Conservation (phyloP, 1,284 basidiomycete genomes). For the Microbotryum violaceum region DNA sequence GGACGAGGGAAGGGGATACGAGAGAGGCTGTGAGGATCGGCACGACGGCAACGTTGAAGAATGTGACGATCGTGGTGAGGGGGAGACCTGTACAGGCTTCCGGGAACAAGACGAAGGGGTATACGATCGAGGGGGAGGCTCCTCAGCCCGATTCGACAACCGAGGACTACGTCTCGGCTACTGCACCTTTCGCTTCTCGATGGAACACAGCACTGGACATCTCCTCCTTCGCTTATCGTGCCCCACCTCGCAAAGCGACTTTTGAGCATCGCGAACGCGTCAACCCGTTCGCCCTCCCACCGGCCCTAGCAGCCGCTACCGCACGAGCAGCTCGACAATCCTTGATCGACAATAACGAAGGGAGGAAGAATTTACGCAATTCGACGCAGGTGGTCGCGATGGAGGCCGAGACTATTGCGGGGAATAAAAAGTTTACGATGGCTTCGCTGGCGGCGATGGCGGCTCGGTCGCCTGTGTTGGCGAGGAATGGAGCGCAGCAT, state of each 20-base stretch:
- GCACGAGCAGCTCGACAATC: too few relatives aligned
- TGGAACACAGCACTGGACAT: constrained; percentile 85
- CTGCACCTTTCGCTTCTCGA: constrained; percentile 62
- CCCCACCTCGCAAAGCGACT: constrained; percentile 20
- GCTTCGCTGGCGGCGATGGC: constrained; percentile 36
- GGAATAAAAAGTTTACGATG: constrained; percentile 55
- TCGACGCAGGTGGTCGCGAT: neutral
- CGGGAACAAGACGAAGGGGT: neutral
- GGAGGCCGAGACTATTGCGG: constrained; percentile 45
- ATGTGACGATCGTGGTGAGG: constrained; percentile 65
- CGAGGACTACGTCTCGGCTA: constrained; percentile 49
- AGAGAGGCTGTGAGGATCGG: constrained; percentile 1
- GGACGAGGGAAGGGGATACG: constrained; percentile 30
- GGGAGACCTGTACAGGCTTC: constrained; percentile 54
- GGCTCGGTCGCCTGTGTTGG: constrained; percentile 11
- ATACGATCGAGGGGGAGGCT: neutral
- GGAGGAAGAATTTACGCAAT: too few relatives aligned
- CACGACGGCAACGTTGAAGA: constrained; percentile 45
- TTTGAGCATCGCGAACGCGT: constrained; percentile 5
- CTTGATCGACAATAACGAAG: too few relatives aligned
- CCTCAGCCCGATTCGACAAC: neutral
- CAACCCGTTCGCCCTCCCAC: too few relatives aligned
- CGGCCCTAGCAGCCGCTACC: too few relatives aligned
- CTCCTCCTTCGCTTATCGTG: constrained; percentile 43
- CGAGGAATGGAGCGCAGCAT: neutral